Evolutionary conservation across 257 asterid genomes (phyloP).

Genomic region (Solanum appendiculatum): DNA sequence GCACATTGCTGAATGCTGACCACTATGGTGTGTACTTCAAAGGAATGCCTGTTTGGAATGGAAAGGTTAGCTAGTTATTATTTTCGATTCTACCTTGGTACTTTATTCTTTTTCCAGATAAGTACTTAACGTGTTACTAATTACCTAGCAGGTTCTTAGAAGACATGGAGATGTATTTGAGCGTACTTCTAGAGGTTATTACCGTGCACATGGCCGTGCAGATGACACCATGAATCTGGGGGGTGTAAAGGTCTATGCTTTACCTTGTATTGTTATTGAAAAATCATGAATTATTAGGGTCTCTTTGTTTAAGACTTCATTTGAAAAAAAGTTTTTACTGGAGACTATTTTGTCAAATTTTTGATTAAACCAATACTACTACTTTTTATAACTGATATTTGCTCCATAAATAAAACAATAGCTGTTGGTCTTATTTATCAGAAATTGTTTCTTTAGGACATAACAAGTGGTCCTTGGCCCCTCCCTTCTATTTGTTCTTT

Average conservation of each 20-base stretch:
- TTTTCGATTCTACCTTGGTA: background rate
- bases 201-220: conserved; percentile 96
- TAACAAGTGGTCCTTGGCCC: background rate
- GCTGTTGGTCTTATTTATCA: background rate
- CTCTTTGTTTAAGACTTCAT: background rate
- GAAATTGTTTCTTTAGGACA: background rate
- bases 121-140: background rate
- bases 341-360: background rate
- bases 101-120: background rate
- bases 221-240: conserved; percentile 99
- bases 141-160: conserved; percentile 55
- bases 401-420: background rate
- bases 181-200: conserved; percentile 70
- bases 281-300: background rate
- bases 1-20: conserved; percentile 75
- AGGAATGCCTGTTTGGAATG: conserved; percentile 88
- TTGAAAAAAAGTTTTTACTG: background rate
- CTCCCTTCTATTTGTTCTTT: background rate
- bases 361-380: background rate
- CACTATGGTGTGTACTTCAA: conserved; percentile 77
- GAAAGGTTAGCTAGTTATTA: conserved; percentile 41
- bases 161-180: conserved; percentile 96
- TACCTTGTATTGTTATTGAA: background rate
- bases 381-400: background rate
- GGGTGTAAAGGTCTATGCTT: conserved; percentile 70